phyloP scores from a whole-genome alignment of 2,329 filamentous ascomycete species.

The Ceratocystis alfenasii region DNA sequence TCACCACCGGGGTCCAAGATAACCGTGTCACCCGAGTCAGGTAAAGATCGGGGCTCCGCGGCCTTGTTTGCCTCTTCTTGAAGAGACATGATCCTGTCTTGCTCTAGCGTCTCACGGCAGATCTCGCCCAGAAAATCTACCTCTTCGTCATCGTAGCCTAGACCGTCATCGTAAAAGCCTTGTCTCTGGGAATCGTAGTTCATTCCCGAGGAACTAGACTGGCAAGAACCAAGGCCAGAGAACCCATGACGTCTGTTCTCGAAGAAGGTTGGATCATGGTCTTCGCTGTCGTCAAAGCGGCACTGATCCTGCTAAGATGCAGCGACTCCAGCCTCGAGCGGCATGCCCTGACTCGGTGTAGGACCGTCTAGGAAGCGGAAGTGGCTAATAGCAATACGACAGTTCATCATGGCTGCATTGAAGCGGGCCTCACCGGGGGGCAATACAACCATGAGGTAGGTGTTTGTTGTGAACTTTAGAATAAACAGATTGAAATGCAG shows the following conservation, averaged over 20 bases:
- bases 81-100: background rate
- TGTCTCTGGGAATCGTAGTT: background rate
- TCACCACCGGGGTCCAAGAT: background rate
- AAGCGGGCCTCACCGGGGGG: conserved; percentile 85
- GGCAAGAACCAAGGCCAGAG: background rate
- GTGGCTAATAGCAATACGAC: conserved; percentile 70
- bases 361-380: conserved; percentile 57
- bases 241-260: background rate
- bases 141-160: conserved; percentile 1
- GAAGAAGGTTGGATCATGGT: conserved; percentile 7
- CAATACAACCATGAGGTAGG: conserved; percentile 84
- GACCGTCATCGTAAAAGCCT: background rate
- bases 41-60: background rate
- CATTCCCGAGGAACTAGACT: background rate
- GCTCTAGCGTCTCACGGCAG: conserved; percentile 7
- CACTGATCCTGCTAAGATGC: conserved; percentile 22
- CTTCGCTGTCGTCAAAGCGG: conserved; percentile 3
- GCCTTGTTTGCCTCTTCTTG: background rate
- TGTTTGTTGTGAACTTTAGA: conserved; percentile 92
- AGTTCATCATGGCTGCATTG: conserved; percentile 83
- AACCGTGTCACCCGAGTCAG: background rate
- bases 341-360: conserved; percentile 12
- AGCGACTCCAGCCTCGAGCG: conserved; percentile 11
- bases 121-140: conserved; percentile 8
- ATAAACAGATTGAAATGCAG: conserved; percentile 84